Evolutionary conservation across 1,139 yeast species (phyloP).

Genomic region (Debaryomyces coudertii): DNA sequence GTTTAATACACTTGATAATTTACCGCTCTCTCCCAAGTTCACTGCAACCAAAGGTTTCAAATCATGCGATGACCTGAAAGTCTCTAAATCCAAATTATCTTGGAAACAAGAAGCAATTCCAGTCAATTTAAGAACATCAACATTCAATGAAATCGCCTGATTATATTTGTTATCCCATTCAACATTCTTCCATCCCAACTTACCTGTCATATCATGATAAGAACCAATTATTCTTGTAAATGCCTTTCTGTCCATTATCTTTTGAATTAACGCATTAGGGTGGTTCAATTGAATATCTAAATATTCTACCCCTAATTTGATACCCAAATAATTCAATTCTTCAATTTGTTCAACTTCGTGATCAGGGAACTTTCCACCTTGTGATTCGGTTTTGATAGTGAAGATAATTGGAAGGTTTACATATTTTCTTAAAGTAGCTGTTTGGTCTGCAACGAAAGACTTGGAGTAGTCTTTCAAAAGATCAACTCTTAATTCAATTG

Average conservation of each 20-base stretch:
- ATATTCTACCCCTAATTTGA: slow-evolving; percentile 65
- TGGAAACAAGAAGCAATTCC: slow-evolving; percentile 67
- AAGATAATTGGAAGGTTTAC: slow-evolving; percentile 78
- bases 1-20: slow-evolving; percentile 78
- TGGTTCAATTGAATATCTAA: slow-evolving; percentile 57
- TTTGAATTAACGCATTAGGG: slow-evolving; percentile 34
- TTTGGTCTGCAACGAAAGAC: slow-evolving; percentile 70
- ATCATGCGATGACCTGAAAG: slow-evolving; percentile 58
- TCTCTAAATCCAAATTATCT: slow-evolving; percentile 74
- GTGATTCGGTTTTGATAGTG: slow-evolving; percentile 75
- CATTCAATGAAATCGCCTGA: slow-evolving; percentile 65
- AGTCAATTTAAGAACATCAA: slow-evolving; percentile 81
- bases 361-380: slow-evolving; percentile 77
- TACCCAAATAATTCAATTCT: slow-evolving; percentile 60
- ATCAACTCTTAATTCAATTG: slow-evolving; percentile 84
- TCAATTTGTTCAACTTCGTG: slow-evolving; percentile 48
- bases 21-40: slow-evolving; percentile 79
- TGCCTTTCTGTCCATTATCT: slow-evolving; percentile 44
- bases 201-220: slow-evolving; percentile 71
- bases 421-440: slow-evolving; percentile 63
- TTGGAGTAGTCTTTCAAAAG: slow-evolving; percentile 54
- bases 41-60: slow-evolving; percentile 76
- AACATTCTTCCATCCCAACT: slow-evolving; percentile 62
- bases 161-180: slow-evolving; percentile 77
- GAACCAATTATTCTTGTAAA: slow-evolving; percentile 79